Evolutionary conservation across 495 filamentous ascomycete species (phyloP).

Genomic region (Lasiosphaeris hirsuta): DNA sequence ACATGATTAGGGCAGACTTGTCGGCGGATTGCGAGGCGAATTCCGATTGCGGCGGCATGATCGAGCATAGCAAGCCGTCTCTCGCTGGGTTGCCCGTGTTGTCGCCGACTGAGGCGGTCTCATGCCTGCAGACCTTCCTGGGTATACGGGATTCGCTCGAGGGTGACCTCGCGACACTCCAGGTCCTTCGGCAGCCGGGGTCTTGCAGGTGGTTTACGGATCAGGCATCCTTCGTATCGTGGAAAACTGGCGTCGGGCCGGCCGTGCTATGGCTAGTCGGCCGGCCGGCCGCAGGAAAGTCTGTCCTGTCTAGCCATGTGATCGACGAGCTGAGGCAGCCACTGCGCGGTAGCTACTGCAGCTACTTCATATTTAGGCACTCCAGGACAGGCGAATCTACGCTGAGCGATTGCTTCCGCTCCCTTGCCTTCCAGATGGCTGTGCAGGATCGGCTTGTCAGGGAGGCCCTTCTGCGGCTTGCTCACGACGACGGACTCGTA

Average conservation of each 20-base stretch:
- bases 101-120: background rate
- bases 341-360: slow-evolving; percentile 10
- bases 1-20: slow-evolving; percentile 18
- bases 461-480: slow-evolving; percentile 9
- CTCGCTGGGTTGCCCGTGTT: background rate
- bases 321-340: slow-evolving; percentile 17
- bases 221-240: slow-evolving; percentile 12
- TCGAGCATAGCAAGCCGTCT: too few species aligned
- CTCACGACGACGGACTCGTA: background rate
- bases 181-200: slow-evolving; percentile 17
- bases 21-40: background rate
- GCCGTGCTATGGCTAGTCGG: slow-evolving; percentile 29
- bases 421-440: slow-evolving; percentile 32
- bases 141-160: slow-evolving; percentile 9
- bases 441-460: slow-evolving; percentile 12
- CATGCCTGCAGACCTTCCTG: background rate
- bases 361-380: slow-evolving; percentile 29
- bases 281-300: slow-evolving; percentile 27
- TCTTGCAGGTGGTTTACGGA: slow-evolving; percentile 29
- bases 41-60: too few species aligned
- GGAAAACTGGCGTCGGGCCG: slow-evolving; percentile 11
- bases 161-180: slow-evolving; percentile 14
- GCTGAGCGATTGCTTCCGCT: slow-evolving; percentile 16
- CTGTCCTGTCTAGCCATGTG: slow-evolving; percentile 25
- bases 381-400: background rate